Base-by-base conservation (phyloP, 2,329 filamentous ascomycete genomes). In the Emericellopsis cladophorae region DNA sequence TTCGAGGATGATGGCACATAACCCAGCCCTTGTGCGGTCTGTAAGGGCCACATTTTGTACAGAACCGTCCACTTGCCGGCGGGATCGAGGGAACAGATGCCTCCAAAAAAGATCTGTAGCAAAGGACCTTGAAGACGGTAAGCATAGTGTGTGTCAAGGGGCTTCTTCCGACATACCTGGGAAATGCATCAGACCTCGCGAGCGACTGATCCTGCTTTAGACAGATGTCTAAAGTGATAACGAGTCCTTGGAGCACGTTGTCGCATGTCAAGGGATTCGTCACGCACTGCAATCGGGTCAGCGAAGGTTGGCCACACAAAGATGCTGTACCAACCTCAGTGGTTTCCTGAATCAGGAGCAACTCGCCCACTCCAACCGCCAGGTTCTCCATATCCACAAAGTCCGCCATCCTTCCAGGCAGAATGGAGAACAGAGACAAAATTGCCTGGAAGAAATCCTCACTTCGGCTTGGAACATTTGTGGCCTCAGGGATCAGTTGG, bases 51-150 rank as follows among this genome's bases (percentile, higher is more conserved):
- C 60, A 8, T 36, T 59, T 16, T 54, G 65, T 43, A 58, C 62
- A 37, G 44, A 57, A 23, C 50, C 54, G 44, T 41, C 51, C 45
- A 24, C 45, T 12, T 47, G 47, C 22, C 46, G 54, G 47, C 58
- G 56, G n/a, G 61, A 54, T 1, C 68, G 65, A 0, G 83, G 81
- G 48, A 86, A 86, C 1, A 88, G 62, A 49, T 82, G 79, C 42
- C 64, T 72, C 52, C 68, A 73, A 48, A 87, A 76, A 1, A 88
- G 54, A 4, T 60, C 53, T 56, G 55, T 35, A 22, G 54, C 54
- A 35, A 59, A 43, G 18, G 56, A 42, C 9, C 55, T 59, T 29
- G 11, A 9, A 9, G 12, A 22, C 11, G 15, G 22, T 21, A 32
- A 16, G 36, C 38, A 49, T 29, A 51, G 45, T 31, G 16, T 10